These are phyloP conservation scores for Boletus insuetus DNA, from an alignment of 768 basidiomycete species.

Conservation along the genomic window DNA sequence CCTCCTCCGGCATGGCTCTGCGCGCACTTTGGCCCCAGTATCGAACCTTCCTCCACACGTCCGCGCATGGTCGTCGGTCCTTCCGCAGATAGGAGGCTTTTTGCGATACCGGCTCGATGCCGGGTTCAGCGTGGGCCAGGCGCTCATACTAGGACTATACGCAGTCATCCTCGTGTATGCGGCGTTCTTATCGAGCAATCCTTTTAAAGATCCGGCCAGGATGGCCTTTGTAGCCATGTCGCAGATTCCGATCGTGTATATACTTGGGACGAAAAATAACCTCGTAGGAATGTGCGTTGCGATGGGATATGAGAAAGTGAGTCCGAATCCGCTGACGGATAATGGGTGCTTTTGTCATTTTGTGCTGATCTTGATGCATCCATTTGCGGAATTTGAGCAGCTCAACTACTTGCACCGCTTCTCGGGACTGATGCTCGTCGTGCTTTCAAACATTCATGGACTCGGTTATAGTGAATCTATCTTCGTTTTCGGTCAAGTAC, in stretches of 20 bases:
- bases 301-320: slow-evolving; percentile 48
- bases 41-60: slow-evolving; percentile 33
- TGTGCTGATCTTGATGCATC: not conserved
- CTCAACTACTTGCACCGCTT: slow-evolving; percentile 58
- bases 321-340: slow-evolving; percentile 1
- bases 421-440: slow-evolving; percentile 40
- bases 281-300: slow-evolving; percentile 39
- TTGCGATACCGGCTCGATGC: slow-evolving; percentile 34
- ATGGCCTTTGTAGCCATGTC: slow-evolving; percentile 39
- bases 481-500: not conserved
- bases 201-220: slow-evolving; percentile 34
- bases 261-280: slow-evolving; percentile 51
- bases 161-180: slow-evolving; percentile 34
- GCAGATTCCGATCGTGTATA: slow-evolving; percentile 44
- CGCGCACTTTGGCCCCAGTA: slow-evolving; percentile 8
- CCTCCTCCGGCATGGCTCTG: slow-evolving; percentile 20
- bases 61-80: slow-evolving; percentile 35
- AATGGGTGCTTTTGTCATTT: not conserved
- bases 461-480: slow-evolving; percentile 37
- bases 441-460: slow-evolving; percentile 42
- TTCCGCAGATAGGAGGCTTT: slow-evolving; percentile 33
- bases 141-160: slow-evolving; percentile 37
- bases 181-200: slow-evolving; percentile 33
- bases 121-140: slow-evolving; percentile 38
- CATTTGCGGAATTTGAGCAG: slow-evolving; percentile 23